phyloP scores from a whole-genome alignment of 495 filamentous ascomycete species.

The Neurospora sp. region DNA sequence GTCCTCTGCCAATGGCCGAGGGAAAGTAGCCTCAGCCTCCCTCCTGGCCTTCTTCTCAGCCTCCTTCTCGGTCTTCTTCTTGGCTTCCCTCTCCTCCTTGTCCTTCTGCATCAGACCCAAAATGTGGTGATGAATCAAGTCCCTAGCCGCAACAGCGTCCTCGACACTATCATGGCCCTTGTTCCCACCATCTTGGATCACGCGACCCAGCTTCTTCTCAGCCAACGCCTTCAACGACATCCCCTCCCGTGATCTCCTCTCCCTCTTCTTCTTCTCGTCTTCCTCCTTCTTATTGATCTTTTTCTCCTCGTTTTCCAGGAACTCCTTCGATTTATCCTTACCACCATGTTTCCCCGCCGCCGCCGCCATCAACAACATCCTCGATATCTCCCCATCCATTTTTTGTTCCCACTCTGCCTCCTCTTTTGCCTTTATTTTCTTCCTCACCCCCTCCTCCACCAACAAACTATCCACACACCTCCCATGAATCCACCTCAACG shows the following conservation, averaged over 20 bases:
- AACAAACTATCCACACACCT: conserved; percentile 2
- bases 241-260: not conserved
- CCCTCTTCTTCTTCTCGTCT: not conserved
- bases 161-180: conserved; percentile 31
- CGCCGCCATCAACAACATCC: not conserved
- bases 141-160: conserved; percentile 30
- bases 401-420: not conserved
- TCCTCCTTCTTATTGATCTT: not conserved
- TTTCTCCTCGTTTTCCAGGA: not conserved
- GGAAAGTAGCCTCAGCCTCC: not conserved
- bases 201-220: conserved; percentile 16
- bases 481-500: conserved; percentile 13
- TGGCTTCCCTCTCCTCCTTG: not conserved
- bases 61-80: not conserved
- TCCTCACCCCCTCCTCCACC: not conserved
- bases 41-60: too few species aligned
- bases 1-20: not conserved
- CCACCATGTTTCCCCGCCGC: too few species aligned
- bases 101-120: not conserved
- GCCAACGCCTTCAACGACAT: conserved; percentile 24
- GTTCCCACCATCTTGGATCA: conserved; percentile 20
- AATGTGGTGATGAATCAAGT: conserved; percentile 17
- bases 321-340: too few species aligned
- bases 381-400: not conserved
- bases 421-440: not conserved